Percentiles rank a stretch among this genome's conserved stretches.
phyloP scores from a whole-genome alignment of 306 rosid species.

The Corylus avellana region DNA sequence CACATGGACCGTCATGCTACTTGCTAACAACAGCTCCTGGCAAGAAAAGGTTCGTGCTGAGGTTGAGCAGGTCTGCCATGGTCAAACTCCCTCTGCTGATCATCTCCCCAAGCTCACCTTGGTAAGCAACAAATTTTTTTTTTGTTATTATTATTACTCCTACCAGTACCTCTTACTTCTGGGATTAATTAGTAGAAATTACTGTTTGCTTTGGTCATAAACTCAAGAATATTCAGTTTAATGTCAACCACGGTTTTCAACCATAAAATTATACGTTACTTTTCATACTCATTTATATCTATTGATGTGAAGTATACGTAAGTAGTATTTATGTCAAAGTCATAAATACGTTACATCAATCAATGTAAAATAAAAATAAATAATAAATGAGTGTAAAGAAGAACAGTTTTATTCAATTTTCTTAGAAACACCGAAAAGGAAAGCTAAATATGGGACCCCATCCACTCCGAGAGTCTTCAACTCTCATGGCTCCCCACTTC shows the following conservation, averaged over 20 bases:
- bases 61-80: conserved; percentile 60
- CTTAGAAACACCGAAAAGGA: conserved; percentile 6
- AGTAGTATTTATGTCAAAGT: too few relatives aligned
- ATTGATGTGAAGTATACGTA: too few relatives aligned
- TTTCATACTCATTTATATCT: too few relatives aligned
- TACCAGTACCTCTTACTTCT: background rate
- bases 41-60: conserved; percentile 70
- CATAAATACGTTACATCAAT: too few relatives aligned
- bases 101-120: conserved; percentile 72
- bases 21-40: conserved; percentile 77
- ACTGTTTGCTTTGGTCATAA: background rate
- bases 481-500: conserved; percentile 35
- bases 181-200: background rate
- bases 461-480: background rate
- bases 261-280: background rate
- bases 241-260: too few relatives aligned
- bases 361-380: too few relatives aligned
- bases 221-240: background rate
- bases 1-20: conserved; percentile 88
- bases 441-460: conserved; percentile 33
- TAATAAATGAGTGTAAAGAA: too few relatives aligned
- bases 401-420: too few relatives aligned
- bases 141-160: background rate
- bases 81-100: conserved; percentile 53
- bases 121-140: conserved; percentile 38